phyloP scores from a whole-genome alignment of 768 basidiomycete genomes.

The Lanmaoa rubissima region DNA sequence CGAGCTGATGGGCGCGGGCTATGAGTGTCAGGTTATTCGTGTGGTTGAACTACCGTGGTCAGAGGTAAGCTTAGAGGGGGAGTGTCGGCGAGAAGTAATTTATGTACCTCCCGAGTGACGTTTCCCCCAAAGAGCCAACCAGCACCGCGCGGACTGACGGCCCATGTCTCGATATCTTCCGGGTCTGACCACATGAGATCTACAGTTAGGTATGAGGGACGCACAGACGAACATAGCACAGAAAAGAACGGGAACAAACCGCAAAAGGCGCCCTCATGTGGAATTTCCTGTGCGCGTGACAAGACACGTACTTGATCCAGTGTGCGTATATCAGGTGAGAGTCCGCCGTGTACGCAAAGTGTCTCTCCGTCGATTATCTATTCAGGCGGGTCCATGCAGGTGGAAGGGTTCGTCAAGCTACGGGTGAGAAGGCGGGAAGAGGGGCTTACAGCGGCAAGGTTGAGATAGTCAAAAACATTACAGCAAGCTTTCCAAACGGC shows the following conservation, averaged over 20 bases:
- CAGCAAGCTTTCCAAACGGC: conserved; percentile 98
- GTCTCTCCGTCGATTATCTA: conserved; percentile 94
- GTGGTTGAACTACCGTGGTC: conserved; percentile 75
- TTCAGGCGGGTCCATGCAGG: neutral
- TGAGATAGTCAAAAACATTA: conserved; percentile 93
- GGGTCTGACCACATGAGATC: conserved; percentile 99
- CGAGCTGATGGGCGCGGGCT: conserved; percentile 94
- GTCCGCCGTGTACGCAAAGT: conserved; percentile 93
- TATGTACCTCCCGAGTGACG: conserved; percentile 76
- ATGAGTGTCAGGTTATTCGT: conserved; percentile 85
- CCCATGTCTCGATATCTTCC: conserved; percentile 95
- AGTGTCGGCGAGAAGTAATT: neutral
- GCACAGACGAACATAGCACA: neutral
- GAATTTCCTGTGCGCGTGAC: conserved; percentile 95
- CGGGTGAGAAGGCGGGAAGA: neutral
- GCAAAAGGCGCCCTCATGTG: conserved; percentile 98
- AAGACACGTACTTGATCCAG: conserved; percentile 92
- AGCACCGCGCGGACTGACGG: conserved; percentile 92
- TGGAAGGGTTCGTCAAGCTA: neutral
- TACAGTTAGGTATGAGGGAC: conserved; percentile 26
- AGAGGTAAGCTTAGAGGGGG: conserved; percentile 1
- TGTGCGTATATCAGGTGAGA: conserved; percentile 94
- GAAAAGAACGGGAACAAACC: conserved; percentile 41
- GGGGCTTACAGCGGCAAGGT: conserved; percentile 80
- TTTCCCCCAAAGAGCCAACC: conserved; percentile 91